Evolutionary conservation across 1,284 basidiomycete genomes (phyloP).

Genomic region (Cutaneotrichosporon mucoides): DNA sequence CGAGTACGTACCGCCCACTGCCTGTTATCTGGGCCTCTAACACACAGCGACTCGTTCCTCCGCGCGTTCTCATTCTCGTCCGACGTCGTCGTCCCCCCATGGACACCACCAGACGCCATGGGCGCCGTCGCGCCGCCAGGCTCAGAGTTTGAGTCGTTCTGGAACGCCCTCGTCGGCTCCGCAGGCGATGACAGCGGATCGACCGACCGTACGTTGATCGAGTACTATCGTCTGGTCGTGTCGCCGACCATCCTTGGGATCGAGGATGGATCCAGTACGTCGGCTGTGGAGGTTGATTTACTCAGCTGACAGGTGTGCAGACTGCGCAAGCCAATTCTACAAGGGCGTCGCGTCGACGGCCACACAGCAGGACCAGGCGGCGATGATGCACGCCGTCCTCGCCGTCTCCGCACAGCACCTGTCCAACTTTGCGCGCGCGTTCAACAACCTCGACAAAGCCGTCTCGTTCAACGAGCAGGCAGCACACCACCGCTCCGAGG

Average conservation of each 20-base stretch:
- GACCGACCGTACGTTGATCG: not conserved
- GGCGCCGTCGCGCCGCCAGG: not conserved
- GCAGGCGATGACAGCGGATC: not conserved
- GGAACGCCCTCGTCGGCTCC: not conserved
- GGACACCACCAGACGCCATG: not conserved
- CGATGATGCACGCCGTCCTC: conserved; percentile 2
- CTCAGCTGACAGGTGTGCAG: not conserved
- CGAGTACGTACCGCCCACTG: not conserved
- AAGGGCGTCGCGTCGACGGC: not conserved
- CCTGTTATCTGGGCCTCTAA: no score
- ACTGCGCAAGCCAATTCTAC: not conserved
- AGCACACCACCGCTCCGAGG: not conserved
- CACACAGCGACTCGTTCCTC: not conserved
- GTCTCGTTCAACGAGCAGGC: conserved; percentile 3
- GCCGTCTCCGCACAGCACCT: not conserved
- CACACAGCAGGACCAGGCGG: not conserved
- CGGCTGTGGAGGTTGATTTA: no score
- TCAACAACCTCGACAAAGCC: not conserved
- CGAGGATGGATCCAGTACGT: not conserved
- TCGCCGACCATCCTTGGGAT: not conserved
- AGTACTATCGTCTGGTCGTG: conserved; percentile 2
- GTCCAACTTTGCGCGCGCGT: not conserved
- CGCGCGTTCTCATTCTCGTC: not conserved
- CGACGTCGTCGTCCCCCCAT: conserved; percentile 1
- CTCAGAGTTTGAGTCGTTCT: conserved; percentile 1